Conservation (phyloP, 805 yeast species). For the Lipomyces sp. region DNA sequence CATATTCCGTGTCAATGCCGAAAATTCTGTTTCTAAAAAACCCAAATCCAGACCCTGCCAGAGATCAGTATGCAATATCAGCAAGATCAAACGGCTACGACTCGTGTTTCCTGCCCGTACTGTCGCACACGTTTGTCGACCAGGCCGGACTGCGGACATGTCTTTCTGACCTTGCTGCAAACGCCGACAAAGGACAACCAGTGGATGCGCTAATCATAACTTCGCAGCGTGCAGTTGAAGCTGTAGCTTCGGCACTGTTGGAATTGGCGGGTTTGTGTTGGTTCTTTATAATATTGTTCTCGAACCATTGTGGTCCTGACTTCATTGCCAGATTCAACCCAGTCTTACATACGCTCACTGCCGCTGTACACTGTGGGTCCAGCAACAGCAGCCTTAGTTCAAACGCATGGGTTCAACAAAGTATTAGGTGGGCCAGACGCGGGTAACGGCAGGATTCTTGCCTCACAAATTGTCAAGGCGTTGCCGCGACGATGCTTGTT, state of each 20-base stretch:
- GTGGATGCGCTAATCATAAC: slow-evolving; percentile 68
- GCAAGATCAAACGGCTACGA: slow-evolving; percentile 8
- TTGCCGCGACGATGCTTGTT: slow-evolving; percentile 54
- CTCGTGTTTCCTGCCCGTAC: slow-evolving; percentile 67
- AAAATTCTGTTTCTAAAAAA: slow-evolving; percentile 29
- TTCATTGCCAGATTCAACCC: background rate
- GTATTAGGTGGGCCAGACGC: slow-evolving; percentile 75
- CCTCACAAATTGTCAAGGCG: slow-evolving; percentile 59
- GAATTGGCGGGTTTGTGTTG: slow-evolving; percentile 45
- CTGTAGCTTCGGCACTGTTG: slow-evolving; percentile 52
- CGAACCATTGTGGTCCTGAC: background rate
- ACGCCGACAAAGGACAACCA: slow-evolving; percentile 41
- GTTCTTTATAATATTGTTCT: background rate
- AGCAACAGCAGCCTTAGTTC: slow-evolving; percentile 69
- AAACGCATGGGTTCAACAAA: slow-evolving; percentile 64
- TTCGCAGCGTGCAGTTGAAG: slow-evolving; percentile 90
- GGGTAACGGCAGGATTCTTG: slow-evolving; percentile 77
- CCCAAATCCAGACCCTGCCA: slow-evolving; percentile 18
- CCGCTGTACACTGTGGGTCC: slow-evolving; percentile 90
- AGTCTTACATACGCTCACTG: slow-evolving; percentile 12
- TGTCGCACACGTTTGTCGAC: slow-evolving; percentile 65
- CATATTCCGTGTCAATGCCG: slow-evolving; percentile 1
- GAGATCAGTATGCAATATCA: slow-evolving; percentile 24
- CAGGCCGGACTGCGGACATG: slow-evolving; percentile 52
- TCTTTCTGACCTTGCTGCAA: slow-evolving; percentile 42